A percentile compares a stretch with the other conserved stretches of the same genome.
Evolutionary conservation across 1,284 basidiomycete genomes (phyloP).

Genomic region (Fomitopsis schrenkii): DNA sequence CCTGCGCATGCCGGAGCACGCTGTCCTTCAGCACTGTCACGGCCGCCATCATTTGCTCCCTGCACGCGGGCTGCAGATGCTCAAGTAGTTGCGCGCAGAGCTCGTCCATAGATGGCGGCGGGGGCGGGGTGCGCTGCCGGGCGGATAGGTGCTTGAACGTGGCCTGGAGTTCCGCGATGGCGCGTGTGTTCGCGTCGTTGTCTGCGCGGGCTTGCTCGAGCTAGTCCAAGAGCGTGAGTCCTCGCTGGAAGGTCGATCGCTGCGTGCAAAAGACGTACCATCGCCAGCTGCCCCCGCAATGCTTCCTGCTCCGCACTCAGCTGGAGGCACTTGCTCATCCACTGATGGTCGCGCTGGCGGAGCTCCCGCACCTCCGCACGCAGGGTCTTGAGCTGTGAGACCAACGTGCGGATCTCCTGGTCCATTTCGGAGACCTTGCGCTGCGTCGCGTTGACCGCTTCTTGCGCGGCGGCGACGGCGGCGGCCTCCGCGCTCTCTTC

Average conservation of each 20-base stretch:
- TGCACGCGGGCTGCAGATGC: slow-evolving; percentile 6
- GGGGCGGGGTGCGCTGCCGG: slow-evolving; percentile 10
- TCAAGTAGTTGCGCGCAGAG: slow-evolving; percentile 5
- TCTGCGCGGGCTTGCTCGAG: neutral
- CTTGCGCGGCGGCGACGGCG: neutral
- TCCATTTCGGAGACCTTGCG: neutral
- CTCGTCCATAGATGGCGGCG: slow-evolving; percentile 11
- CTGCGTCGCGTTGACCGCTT: neutral
- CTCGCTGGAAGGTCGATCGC: neutral
- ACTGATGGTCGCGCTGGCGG: neutral
- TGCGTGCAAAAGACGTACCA: neutral
- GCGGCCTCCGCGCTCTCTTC: neutral
- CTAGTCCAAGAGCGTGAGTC: neutral
- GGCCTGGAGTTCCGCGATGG: neutral
- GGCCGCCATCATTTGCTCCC: neutral
- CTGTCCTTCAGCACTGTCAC: neutral
- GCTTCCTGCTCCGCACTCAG: neutral
- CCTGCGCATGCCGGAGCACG: neutral
- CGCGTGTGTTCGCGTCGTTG: neutral
- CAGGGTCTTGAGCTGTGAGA: neutral
- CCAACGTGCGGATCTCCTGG: neutral
- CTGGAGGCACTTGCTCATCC: neutral
- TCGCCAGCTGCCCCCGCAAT: neutral
- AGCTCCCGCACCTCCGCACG: neutral
- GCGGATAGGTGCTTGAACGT: neutral